Evolutionary conservation across 768 basidiomycete genomes (phyloP).

Genomic region (Lentinula boryana): DNA sequence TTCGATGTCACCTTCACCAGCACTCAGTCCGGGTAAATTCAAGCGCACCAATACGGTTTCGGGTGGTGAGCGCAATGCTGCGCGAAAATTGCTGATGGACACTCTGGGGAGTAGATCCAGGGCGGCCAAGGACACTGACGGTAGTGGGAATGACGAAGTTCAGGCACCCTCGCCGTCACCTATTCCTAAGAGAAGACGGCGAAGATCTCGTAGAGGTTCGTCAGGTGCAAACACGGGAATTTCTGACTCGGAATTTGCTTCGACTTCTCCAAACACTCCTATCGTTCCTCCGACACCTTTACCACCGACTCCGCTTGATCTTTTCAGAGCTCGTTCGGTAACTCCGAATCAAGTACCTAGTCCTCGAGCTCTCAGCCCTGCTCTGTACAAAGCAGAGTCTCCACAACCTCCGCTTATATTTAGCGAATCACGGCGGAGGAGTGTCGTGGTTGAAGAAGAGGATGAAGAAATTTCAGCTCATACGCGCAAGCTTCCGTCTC

Average conservation of each 20-base stretch:
- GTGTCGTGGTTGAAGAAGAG: conserved; percentile 66
- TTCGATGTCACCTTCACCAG: conserved; percentile 49
- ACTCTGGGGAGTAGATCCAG: conserved; percentile 51
- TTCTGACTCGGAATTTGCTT: conserved; percentile 45
- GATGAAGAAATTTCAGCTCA: conserved; percentile 50
- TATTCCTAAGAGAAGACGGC: conserved; percentile 49
- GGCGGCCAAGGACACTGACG: conserved; percentile 50
- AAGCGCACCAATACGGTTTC: conserved; percentile 77
- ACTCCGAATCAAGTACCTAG: conserved; percentile 36
- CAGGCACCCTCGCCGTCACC: conserved; percentile 32
- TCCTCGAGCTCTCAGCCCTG: conserved; percentile 13
- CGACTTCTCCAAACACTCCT: conserved; percentile 57
- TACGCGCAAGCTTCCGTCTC: conserved; percentile 35
- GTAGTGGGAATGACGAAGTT: conserved; percentile 54
- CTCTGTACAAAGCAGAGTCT: not conserved
- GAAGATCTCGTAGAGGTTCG: conserved; percentile 43
- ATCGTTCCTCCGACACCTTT: conserved; percentile 46
- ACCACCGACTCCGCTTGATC: conserved; percentile 31
- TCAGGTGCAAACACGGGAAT: conserved; percentile 35
- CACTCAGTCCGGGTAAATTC: conserved; percentile 35
- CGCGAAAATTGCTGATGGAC: conserved; percentile 61
- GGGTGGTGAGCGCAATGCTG: conserved; percentile 73
- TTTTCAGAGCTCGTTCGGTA: conserved; percentile 32
- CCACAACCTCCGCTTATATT: not conserved
- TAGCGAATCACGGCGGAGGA: conserved; percentile 38